Percentiles rank a stretch among this genome's conserved stretches.
These are phyloP conservation scores for Colletotrichum destructivum DNA, from an alignment of 2,329 filamentous ascomycete species.

Conservation along the genomic window DNA sequence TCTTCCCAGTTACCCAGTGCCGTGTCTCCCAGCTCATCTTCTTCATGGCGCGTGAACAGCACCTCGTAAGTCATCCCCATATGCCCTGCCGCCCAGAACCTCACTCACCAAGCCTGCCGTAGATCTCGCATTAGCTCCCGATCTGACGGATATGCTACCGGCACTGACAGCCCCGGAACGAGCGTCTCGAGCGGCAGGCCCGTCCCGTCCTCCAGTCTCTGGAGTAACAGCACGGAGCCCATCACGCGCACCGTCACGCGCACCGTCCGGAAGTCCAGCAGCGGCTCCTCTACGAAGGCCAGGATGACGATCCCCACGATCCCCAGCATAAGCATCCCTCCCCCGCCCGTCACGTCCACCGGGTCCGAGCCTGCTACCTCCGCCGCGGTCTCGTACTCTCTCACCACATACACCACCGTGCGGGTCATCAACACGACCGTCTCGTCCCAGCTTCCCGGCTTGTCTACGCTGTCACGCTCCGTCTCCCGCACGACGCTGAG, in stretches of 20 bases:
- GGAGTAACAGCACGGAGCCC: constrained; percentile 25
- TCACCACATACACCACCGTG: constrained; percentile 28
- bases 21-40: constrained; percentile 19
- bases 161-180: constrained; percentile 11
- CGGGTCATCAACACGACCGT: constrained; percentile 28
- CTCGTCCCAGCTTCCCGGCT: constrained; percentile 23
- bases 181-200: not conserved
- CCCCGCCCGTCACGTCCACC: not conserved
- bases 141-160: constrained; percentile 17
- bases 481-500: constrained; percentile 19
- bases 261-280: not conserved
- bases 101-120: not conserved
- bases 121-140: not conserved
- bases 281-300: constrained; percentile 13
- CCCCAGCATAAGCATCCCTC: constrained; percentile 21
- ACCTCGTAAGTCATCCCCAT: constrained; percentile 13
- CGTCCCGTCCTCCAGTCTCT: constrained; percentile 15
- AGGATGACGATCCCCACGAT: constrained; percentile 12
- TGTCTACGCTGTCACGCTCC: not conserved
- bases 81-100: too few relatives aligned
- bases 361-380: not conserved
- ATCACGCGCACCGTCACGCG: constrained; percentile 4
- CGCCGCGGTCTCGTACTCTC: constrained; percentile 12
- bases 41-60: constrained; percentile 9
- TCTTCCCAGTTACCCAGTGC: constrained; percentile 29